phyloP scores from a whole-genome alignment of 805 yeast genomes.

The Metschnikowia aberdeeniae region DNA sequence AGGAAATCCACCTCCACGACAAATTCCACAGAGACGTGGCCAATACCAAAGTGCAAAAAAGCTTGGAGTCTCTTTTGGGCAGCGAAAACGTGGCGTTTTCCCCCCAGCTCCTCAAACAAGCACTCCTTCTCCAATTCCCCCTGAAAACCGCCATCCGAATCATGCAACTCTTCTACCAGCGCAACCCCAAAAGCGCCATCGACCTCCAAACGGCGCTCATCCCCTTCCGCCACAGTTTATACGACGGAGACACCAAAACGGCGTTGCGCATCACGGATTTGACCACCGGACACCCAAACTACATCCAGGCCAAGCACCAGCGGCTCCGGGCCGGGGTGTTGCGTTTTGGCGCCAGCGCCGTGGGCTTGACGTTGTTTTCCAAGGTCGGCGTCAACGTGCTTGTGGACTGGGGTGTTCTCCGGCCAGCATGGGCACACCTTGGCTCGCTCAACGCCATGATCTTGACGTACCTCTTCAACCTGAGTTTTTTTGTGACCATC shows the following conservation, averaged over 20 bases:
- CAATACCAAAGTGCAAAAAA: constrained; percentile 18
- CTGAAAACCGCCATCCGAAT: constrained; percentile 25
- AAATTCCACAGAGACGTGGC: constrained; percentile 23
- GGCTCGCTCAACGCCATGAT: constrained; percentile 46
- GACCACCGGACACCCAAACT: constrained; percentile 56
- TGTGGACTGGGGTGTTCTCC: constrained; percentile 37
- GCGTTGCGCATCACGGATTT: constrained; percentile 57
- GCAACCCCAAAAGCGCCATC: constrained; percentile 27
- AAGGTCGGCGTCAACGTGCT: constrained; percentile 40
- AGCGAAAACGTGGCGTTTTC: constrained; percentile 21
- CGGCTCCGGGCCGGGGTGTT: constrained; percentile 27
- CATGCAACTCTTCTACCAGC: constrained; percentile 23
- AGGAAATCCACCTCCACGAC: constrained; percentile 17
- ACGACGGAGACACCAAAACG: constrained; percentile 50
- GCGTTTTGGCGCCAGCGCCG: constrained; percentile 29
- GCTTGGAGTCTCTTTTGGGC: constrained; percentile 21
- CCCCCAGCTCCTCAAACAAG: constrained; percentile 21
- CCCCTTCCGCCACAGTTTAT: constrained; percentile 60
- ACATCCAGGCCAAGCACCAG: constrained; percentile 33
- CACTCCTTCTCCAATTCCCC: constrained; percentile 34
- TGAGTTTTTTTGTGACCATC: constrained; percentile 38
- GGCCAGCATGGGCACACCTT: constrained; percentile 34
- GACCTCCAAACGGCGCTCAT: constrained; percentile 46
- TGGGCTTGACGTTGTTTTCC: constrained; percentile 33
- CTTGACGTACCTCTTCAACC: constrained; percentile 37